These are phyloP conservation scores for Ailanthus altissimus DNA, from an alignment of 345 rosid genomes.

Conservation along the genomic window DNA sequence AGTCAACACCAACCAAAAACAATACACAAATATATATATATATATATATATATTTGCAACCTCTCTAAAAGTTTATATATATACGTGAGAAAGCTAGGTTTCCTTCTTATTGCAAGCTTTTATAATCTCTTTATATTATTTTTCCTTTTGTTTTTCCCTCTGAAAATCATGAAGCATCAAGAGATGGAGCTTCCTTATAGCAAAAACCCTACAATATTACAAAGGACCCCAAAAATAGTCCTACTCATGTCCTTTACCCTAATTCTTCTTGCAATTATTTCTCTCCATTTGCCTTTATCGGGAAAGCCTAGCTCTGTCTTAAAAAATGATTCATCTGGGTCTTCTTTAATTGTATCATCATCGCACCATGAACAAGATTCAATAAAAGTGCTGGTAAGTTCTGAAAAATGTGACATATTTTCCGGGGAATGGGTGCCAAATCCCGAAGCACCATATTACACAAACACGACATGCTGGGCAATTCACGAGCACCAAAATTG, in stretches of 20 bases:
- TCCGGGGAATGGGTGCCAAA: constrained; percentile 85
- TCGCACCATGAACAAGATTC: not conserved
- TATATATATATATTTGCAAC: not conserved
- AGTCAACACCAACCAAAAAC: not conserved
- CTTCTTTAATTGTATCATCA: not conserved
- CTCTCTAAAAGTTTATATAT: not conserved
- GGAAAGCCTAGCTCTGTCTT: not conserved
- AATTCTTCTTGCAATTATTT: constrained; percentile 29
- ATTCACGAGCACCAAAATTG: constrained; percentile 98
- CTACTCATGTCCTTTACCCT: constrained; percentile 9
- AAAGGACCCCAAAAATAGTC: constrained; percentile 21
- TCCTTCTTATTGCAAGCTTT: constrained; percentile 4
- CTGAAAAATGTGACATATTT: constrained; percentile 56
- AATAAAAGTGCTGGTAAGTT: not conserved
- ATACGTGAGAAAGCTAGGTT: not conserved
- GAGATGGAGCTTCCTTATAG: not conserved
- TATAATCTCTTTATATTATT: not conserved
- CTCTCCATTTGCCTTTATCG: constrained; percentile 25
- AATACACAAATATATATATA: too few species aligned
- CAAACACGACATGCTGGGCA: constrained; percentile 86
- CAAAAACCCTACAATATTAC: not conserved
- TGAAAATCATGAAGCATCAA: constrained; percentile 3
- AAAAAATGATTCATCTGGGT: not conserved
- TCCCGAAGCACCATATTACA: constrained; percentile 77
- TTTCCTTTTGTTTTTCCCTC: not conserved